Evolutionary conservation across 768 basidiomycete genomes (phyloP).

Genomic region (Saitozyma podzolica): DNA sequence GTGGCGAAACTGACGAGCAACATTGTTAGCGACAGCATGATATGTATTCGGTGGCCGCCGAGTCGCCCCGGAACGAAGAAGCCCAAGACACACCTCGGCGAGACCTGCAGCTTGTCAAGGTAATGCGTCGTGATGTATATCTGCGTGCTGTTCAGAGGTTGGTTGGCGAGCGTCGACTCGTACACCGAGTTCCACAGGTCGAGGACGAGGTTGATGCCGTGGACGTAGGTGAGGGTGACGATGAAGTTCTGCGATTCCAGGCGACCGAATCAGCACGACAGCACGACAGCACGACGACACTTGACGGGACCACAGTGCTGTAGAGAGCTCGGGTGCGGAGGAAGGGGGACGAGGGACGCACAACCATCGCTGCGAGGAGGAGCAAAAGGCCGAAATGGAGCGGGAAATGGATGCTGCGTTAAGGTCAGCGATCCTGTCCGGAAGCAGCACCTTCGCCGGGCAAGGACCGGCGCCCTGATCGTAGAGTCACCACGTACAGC

Average conservation of each 20-base stretch:
- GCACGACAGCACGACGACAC: no score
- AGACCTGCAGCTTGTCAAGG: conserved; percentile 13
- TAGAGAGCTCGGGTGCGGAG: neutral
- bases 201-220: conserved; percentile 23
- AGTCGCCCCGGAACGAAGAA: no score
- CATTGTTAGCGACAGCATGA: no score
- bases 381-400: conserved; percentile 37
- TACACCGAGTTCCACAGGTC: conserved; percentile 15
- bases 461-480: no score
- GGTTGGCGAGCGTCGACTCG: conserved; percentile 5
- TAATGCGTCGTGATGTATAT: neutral
- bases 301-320: no score
- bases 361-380: conserved; percentile 36
- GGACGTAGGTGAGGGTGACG: conserved; percentile 23
- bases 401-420: conserved; percentile 27
- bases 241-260: conserved; percentile 29
- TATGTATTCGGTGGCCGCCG: no score
- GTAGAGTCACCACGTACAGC: neutral
- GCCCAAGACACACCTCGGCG: conserved; percentile 15
- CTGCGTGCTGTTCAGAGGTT: neutral
- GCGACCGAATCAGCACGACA: neutral
- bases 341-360: conserved; percentile 10
- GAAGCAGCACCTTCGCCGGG: no score
- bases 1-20: no score
- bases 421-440: neutral